Conservation (phyloP, 257 asterid genomes). For the Dorcoceras hygrometricum region DNA sequence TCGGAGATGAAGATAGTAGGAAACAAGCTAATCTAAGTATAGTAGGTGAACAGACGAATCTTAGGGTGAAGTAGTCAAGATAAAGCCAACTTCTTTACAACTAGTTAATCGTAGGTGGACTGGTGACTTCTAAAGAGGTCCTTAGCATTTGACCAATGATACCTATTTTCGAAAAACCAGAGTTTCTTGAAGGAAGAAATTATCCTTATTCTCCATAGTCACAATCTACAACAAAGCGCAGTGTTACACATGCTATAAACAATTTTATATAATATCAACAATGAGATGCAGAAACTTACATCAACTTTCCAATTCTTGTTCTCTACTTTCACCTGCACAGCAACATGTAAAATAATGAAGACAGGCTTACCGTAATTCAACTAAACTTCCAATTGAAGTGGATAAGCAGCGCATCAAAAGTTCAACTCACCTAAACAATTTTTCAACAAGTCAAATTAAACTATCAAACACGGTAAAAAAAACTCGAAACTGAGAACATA, state of each 20-base stretch:
- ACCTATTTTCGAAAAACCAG: neutral
- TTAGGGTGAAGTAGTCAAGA: neutral
- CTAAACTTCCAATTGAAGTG: neutral
- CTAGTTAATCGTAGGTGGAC: neutral
- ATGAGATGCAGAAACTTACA: conserved; percentile 47
- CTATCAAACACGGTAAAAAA: conserved; percentile 9
- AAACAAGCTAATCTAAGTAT: neutral
- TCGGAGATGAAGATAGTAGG: neutral
- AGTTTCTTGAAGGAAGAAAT: neutral
- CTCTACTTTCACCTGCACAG: conserved; percentile 86
- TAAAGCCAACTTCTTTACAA: neutral
- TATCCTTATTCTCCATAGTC: neutral
- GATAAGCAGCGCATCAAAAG: neutral
- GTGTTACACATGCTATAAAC: neutral
- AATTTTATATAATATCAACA: neutral
- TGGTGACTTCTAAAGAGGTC: neutral
- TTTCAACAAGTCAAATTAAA: conserved; percentile 7
- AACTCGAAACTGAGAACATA: neutral
- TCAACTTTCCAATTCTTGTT: conserved; percentile 93
- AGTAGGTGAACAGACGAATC: no score
- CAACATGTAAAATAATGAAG: conserved; percentile 24
- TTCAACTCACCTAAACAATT: neutral
- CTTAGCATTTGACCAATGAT: neutral
- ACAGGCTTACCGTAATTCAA: conserved; percentile 13
- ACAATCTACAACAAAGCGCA: neutral